Conservation (phyloP, 2,329 filamentous ascomycete species). For the Huntiella abstrusa region DNA sequence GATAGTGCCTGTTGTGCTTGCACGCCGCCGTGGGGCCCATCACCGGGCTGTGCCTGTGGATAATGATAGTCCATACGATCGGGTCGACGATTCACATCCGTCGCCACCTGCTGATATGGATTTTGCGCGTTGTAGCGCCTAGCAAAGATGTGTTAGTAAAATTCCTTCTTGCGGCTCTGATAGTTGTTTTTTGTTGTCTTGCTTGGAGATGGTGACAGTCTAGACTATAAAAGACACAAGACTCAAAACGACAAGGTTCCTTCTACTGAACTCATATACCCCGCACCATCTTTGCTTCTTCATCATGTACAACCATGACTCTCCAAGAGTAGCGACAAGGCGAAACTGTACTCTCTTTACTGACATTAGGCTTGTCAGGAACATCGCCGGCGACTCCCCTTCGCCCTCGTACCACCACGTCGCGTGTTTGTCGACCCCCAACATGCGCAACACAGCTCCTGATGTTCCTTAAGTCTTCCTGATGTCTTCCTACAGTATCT, state of each 20-base stretch:
- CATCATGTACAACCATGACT: background rate
- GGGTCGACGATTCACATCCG: constrained; percentile 24
- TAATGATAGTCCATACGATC: constrained; percentile 26
- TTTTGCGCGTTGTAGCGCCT: constrained; percentile 16
- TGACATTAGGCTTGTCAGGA: too few species aligned
- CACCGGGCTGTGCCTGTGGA: constrained; percentile 20
- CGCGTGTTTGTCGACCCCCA: too few species aligned
- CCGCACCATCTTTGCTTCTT: too few species aligned
- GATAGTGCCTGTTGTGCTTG: constrained; percentile 23
- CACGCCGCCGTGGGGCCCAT: constrained; percentile 20
- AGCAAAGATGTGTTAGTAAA: constrained; percentile 16
- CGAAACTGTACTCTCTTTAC: too few species aligned
- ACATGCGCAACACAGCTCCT: too few species aligned
- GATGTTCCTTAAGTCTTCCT: background rate
- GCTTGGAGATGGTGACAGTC: too few species aligned
- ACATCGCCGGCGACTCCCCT: too few species aligned
- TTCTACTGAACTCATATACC: too few species aligned
- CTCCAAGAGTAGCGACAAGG: background rate
- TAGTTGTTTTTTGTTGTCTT: constrained; percentile 23
- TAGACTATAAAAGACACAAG: too few species aligned
- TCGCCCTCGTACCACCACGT: too few species aligned
- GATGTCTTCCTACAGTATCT: too few species aligned
- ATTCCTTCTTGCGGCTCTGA: constrained; percentile 40
- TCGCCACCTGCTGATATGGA: constrained; percentile 29
- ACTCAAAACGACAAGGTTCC: too few species aligned